Percentiles rank a stretch among this genome's conserved stretches.
These are phyloP conservation scores for Leccinum griseonigrum DNA, from an alignment of 1,284 basidiomycete species.

Conservation along the genomic window DNA sequence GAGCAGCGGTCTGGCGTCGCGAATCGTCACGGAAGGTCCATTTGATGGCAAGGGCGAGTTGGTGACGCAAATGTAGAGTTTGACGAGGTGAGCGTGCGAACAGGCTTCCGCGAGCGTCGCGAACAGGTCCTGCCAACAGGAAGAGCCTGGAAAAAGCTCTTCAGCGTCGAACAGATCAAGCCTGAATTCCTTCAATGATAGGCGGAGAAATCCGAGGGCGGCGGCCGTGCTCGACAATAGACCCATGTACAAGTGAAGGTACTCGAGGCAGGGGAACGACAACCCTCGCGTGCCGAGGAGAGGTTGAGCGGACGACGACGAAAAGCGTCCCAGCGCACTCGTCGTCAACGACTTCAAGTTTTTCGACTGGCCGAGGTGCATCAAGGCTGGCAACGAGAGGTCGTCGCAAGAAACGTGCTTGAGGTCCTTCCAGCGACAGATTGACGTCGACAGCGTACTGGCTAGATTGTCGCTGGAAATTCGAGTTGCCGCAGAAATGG, in stretches of 20 bases:
- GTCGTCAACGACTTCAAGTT: slow-evolving; percentile 18
- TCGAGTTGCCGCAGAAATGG: slow-evolving; percentile 16
- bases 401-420: slow-evolving; percentile 24
- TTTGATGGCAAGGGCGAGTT: slow-evolving; percentile 8
- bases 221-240: slow-evolving; percentile 11
- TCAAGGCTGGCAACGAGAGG: slow-evolving; percentile 16
- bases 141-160: slow-evolving; percentile 11
- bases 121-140: slow-evolving; percentile 16
- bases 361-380: slow-evolving; percentile 17
- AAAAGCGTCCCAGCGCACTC: slow-evolving; percentile 13
- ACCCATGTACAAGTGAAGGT: slow-evolving; percentile 22
- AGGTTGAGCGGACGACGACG: slow-evolving; percentile 9
- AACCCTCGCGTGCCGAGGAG: neutral
- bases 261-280: slow-evolving; percentile 12
- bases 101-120: slow-evolving; percentile 13
- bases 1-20: slow-evolving; percentile 18
- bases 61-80: slow-evolving; percentile 16
- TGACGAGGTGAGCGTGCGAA: slow-evolving; percentile 9
- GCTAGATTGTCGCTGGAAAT: slow-evolving; percentile 10
- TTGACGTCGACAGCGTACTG: slow-evolving; percentile 18
- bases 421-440: slow-evolving; percentile 23
- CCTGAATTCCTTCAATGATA: slow-evolving; percentile 18
- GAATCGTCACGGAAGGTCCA: slow-evolving; percentile 3
- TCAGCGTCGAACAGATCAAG: slow-evolving; percentile 22
- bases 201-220: slow-evolving; percentile 11